A percentile compares a stretch with the other conserved stretches of the same genome.
Conservation (phyloP, 176 grass and related monocot genomes). For the Zoysia japonica region DNA sequence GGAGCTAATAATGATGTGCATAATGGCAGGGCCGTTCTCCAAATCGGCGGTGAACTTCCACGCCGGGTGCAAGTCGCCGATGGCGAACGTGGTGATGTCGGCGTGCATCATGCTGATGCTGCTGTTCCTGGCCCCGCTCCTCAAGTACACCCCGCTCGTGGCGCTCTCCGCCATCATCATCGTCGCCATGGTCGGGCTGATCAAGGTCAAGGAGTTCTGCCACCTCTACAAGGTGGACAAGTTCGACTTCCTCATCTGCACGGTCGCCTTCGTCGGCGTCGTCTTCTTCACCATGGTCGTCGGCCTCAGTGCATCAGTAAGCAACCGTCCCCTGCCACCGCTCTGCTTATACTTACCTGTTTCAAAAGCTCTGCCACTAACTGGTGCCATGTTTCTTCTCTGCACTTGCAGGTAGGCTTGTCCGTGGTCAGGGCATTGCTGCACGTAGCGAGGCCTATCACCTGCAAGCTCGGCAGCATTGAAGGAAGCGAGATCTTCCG, state of each 20-base stretch:
- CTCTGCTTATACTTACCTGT: background rate
- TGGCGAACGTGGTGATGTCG: constrained; percentile 91
- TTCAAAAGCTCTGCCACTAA: background rate
- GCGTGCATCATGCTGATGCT: constrained; percentile 94
- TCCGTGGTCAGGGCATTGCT: constrained; percentile 76
- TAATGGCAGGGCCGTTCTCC: constrained; percentile 73
- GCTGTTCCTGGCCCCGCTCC: constrained; percentile 88
- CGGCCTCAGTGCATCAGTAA: constrained; percentile 77
- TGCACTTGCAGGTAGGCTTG: constrained; percentile 56
- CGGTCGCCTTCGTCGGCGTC: constrained; percentile 81
- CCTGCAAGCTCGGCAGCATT: constrained; percentile 79
- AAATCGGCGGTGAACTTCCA: constrained; percentile 98
- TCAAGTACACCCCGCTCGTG: constrained; percentile 91
- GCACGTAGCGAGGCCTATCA: constrained; percentile 72
- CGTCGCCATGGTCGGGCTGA: constrained; percentile 89
- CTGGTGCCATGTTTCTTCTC: background rate
- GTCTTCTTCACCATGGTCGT: constrained; percentile 88
- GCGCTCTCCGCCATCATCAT: constrained; percentile 81
- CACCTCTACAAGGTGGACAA: constrained; percentile 91
- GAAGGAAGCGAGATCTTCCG: constrained; percentile 60
- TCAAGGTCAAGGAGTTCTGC: constrained; percentile 72
- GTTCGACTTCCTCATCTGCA: constrained; percentile 94
- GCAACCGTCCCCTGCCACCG: constrained; percentile 10
- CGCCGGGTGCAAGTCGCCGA: constrained; percentile 79
- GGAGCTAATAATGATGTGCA: too few relatives aligned